Conservation (phyloP, 2,329 filamentous ascomycete genomes). For the Sporothrix brunneoviolacea region DNA sequence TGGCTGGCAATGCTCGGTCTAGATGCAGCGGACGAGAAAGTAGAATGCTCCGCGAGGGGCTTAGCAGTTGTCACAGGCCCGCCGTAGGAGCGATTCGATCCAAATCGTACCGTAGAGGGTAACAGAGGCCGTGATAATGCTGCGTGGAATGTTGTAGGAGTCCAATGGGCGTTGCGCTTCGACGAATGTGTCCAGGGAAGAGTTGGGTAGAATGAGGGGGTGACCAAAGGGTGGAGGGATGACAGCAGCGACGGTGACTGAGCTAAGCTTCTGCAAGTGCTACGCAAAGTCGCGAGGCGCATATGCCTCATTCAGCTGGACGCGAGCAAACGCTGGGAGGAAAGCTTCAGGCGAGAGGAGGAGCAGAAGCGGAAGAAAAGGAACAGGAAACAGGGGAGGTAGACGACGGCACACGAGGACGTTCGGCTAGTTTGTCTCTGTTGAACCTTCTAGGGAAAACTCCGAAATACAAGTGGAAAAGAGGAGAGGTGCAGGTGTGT, state of each 20-base stretch:
- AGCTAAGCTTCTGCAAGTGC: conserved; percentile 15
- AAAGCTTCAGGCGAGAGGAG: neutral
- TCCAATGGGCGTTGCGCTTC: neutral
- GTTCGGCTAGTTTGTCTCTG: too few species aligned
- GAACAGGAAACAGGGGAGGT: neutral
- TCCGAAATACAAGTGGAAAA: too few species aligned
- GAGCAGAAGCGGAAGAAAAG: neutral
- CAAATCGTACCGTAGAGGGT: neutral
- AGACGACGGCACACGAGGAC: neutral
- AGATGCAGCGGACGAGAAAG: too few species aligned
- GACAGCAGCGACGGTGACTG: neutral
- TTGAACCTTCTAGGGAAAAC: too few species aligned
- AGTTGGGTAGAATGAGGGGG: neutral
- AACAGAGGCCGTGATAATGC: neutral
- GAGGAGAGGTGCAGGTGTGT: too few species aligned
- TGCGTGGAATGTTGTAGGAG: neutral
- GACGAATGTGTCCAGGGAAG: neutral
- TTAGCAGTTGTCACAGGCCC: too few species aligned
- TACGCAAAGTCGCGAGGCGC: conserved; percentile 18
- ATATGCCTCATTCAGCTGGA: conserved; percentile 17
- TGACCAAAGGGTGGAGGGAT: neutral
- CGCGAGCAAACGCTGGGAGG: neutral
- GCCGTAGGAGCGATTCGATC: neutral
- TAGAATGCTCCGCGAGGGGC: too few species aligned
- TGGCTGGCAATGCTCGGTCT: neutral